Evolutionary conservation across 768 basidiomycete species (phyloP), one percentile per base, ranked within the genome.

Genomic region (Leccinum boreale): DNA sequence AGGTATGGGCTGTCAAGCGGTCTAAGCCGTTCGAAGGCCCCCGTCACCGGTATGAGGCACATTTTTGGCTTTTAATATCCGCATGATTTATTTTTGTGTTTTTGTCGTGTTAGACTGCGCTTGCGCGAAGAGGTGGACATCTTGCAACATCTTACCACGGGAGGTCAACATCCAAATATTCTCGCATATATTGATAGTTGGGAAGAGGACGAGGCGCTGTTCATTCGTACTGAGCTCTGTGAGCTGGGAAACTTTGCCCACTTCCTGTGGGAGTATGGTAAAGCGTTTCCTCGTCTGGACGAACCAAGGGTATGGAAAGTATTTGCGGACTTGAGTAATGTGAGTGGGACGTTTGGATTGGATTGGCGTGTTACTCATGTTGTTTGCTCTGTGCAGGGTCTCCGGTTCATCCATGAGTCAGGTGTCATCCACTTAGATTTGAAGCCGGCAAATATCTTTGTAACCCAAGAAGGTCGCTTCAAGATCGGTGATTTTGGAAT

Each of bases 401-500:
- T 98, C 58, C 78, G 79, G 58, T 95, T 97, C 75, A 90, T 99
- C 57, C 97, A 99, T 74, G 81, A 84, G 64, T 83, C 87, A 46
- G 87, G 89, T 55, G 85, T 97, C 57, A 89, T 98, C 51, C 97
- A 99, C 75, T 82, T 99, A 55, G 97, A 99, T 75, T 75, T 99
- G 62, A 99, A 99, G 77, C 97, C 97, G 12, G 93, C 93, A 45
- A 99, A 99, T 71, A 87, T 99, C 52, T 94, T 99, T 69, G 80
- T 99, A 65, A 94, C 92, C 10, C 79, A 79, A 8, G 82, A 86
- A 45, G 97, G 97, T 2, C 83, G 89, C 47, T 89, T 99, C 77
- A 94, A 93, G 77, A 94, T 99, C 70, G 96, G 96, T 8, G 97
- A 99, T 72, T 98, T 98, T 76, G 97, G 97, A 9, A 94, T 99